These are phyloP conservation scores for Cladosporium oxysporum DNA, from an alignment of 2,329 filamentous ascomycete species.

Conservation along the genomic window DNA sequence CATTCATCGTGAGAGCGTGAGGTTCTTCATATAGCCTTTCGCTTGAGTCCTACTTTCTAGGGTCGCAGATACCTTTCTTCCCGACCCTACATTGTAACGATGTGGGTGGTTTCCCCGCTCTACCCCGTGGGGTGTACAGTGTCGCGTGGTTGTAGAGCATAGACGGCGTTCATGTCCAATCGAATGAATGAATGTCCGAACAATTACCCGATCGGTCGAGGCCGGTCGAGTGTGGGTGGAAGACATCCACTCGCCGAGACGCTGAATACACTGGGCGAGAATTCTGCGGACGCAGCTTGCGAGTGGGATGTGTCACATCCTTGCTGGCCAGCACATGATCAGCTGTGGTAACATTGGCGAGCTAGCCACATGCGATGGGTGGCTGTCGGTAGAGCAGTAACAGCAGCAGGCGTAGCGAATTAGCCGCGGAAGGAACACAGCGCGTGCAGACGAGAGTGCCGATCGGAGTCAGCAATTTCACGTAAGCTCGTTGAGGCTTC, in stretches of 20 bases:
- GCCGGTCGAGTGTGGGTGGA: slow-evolving; percentile 10
- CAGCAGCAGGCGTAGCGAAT: neutral
- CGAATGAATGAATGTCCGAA: neutral
- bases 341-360: slow-evolving; percentile 11
- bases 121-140: slow-evolving; percentile 16
- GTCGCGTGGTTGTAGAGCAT: slow-evolving; percentile 1
- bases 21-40: slow-evolving; percentile 15
- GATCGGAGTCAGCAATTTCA: neutral
- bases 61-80: slow-evolving; percentile 20
- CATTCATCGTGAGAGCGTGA: slow-evolving; percentile 1
- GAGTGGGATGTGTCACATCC: slow-evolving; percentile 1
- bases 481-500: neutral
- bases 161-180: slow-evolving; percentile 6
- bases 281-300: slow-evolving; percentile 10
- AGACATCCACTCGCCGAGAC: slow-evolving; percentile 14
- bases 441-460: neutral
- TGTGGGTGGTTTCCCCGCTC: slow-evolving; percentile 6
- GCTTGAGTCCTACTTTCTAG: neutral
- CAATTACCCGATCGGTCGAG: slow-evolving; percentile 10
- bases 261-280: slow-evolving; percentile 16
- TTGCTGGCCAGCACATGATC: slow-evolving; percentile 6
- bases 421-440: neutral
- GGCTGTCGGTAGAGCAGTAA: slow-evolving; percentile 12
- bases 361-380: slow-evolving; percentile 9
- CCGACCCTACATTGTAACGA: slow-evolving; percentile 9